phyloP scores from a whole-genome alignment of 345 rosid genomes.

The Arabis hirsuta region DNA sequence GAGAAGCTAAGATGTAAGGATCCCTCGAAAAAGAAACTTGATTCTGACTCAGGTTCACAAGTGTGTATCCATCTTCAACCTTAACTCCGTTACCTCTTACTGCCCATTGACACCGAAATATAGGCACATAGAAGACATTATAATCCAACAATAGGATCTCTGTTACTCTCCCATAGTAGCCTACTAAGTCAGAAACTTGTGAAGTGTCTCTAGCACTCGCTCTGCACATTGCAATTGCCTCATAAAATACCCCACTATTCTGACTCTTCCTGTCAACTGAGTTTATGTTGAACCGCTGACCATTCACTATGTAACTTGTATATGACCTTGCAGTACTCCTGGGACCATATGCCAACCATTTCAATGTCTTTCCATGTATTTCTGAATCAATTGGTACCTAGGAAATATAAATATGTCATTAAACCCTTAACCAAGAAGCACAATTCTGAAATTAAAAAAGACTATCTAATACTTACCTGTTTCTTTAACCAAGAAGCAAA shows the following conservation, averaged over 20 bases:
- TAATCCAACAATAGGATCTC: too few species aligned
- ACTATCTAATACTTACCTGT: not conserved
- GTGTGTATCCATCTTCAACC: too few species aligned
- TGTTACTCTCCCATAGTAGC: not conserved
- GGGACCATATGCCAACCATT: not conserved
- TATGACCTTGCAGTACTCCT: not conserved
- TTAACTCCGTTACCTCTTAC: too few species aligned
- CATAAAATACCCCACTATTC: not conserved
- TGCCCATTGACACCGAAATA: too few species aligned
- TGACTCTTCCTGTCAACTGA: not conserved
- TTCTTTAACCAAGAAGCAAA: conserved; percentile 2
- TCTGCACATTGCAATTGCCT: not conserved
- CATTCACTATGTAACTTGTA: not conserved
- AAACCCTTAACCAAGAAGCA: too few species aligned
- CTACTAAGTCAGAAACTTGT: not conserved
- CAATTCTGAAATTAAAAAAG: too few species aligned
- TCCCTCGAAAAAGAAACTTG: too few species aligned
- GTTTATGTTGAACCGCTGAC: not conserved
- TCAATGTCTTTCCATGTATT: not conserved
- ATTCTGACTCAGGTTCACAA: too few species aligned
- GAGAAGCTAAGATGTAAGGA: too few species aligned
- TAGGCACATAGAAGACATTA: too few species aligned
- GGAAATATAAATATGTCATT: too few species aligned
- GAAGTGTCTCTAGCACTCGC: not conserved
- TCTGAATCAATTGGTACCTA: too few species aligned